A percentile compares a stretch with the other conserved stretches of the same genome.
phyloP scores from a whole-genome alignment of 148 eudicot species.

The Hydrangea macrophylla region DNA sequence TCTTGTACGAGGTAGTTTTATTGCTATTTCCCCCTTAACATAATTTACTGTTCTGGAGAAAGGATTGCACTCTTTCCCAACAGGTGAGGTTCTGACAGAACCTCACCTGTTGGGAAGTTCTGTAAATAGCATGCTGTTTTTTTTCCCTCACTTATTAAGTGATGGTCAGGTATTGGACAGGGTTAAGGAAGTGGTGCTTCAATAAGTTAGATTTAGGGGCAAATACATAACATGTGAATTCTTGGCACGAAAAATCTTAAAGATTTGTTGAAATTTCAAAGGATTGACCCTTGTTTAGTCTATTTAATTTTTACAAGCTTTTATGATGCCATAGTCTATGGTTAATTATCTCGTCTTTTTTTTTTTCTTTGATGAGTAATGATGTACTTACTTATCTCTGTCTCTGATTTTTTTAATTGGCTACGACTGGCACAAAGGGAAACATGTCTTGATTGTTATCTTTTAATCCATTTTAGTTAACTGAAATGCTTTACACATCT shows the following conservation, averaged over 20 bases:
- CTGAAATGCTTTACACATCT: background rate
- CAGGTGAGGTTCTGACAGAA: background rate
- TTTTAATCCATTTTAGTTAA: background rate
- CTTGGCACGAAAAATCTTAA: background rate
- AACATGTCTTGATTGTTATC: background rate
- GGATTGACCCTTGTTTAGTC: background rate
- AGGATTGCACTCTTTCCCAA: background rate
- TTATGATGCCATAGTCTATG: background rate
- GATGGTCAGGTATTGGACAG: too few relatives aligned
- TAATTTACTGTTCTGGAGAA: background rate
- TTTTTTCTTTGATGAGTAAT: background rate
- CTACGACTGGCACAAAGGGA: background rate
- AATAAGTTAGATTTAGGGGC: too few relatives aligned
- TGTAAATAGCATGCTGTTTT: background rate
- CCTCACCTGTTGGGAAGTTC: too few relatives aligned
- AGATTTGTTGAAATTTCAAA: background rate
- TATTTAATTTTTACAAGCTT: background rate
- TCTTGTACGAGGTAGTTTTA: background rate
- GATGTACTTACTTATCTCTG: background rate
- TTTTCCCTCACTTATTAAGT: too few relatives aligned
- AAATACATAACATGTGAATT: background rate
- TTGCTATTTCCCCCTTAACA: background rate
- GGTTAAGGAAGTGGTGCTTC: too few relatives aligned
- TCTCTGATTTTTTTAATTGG: background rate
- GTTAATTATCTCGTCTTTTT: background rate